These are phyloP conservation scores for Sapria himalayana DNA, from an alignment of 345 rosid species.

Conservation along the genomic window DNA sequence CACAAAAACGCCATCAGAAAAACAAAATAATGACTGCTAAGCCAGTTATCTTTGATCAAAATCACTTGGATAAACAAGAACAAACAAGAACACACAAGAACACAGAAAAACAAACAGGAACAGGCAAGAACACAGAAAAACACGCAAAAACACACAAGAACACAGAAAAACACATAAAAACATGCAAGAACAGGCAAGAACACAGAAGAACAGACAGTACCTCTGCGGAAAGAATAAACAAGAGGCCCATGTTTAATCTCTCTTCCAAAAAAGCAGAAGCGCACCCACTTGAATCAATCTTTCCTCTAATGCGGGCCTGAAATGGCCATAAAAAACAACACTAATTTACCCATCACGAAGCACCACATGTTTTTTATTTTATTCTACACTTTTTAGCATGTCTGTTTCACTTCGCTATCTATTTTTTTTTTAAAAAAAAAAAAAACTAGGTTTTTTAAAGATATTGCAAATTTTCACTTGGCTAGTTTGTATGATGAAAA, in stretches of 20 bases:
- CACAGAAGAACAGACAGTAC: slow-evolving; percentile 12
- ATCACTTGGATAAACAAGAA: not conserved
- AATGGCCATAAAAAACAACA: slow-evolving; percentile 7
- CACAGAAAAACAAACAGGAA: no score
- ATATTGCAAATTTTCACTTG: no score
- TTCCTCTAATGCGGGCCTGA: slow-evolving; percentile 87
- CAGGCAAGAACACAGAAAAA: not conserved
- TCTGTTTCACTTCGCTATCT: no score
- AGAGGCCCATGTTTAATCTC: slow-evolving; percentile 75
- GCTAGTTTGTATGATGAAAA: no score
- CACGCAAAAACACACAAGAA: not conserved
- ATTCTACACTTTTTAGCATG: no score
- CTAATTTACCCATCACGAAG: no score
- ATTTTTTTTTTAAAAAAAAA: no score
- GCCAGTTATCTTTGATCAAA: no score
- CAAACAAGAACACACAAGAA: not conserved
- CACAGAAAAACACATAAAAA: not conserved
- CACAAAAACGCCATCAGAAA: no score
- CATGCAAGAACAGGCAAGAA: not conserved
- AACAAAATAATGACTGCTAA: no score
- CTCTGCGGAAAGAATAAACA: slow-evolving; percentile 83
- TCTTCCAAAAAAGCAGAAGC: slow-evolving; percentile 72
- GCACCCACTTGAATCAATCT: slow-evolving; percentile 84
- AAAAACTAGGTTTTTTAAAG: no score
- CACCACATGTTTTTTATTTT: no score